Conservation (phyloP, 2,329 filamentous ascomycete genomes). For the Metarhizium guizhouense region DNA sequence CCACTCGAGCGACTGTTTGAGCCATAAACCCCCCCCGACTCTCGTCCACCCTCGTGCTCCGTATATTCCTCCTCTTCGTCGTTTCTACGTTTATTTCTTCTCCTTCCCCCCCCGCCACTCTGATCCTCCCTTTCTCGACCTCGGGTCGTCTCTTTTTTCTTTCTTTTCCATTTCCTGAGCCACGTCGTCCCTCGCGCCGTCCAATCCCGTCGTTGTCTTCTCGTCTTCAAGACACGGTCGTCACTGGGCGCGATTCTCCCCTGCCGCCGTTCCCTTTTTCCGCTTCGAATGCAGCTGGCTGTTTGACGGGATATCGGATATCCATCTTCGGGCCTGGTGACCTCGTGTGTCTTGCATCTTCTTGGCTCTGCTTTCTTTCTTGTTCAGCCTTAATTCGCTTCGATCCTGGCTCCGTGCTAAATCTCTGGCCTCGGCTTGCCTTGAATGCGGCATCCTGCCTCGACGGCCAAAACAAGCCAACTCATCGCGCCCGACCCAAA, state of each 20-base stretch:
- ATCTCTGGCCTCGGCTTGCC: conserved; percentile 17
- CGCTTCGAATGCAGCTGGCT: conserved; percentile 13
- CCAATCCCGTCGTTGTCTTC: conserved; percentile 11
- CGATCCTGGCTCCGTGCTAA: neutral
- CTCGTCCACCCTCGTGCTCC: conserved; percentile 8
- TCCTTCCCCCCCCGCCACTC: conserved; percentile 14
- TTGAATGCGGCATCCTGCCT: conserved; percentile 21
- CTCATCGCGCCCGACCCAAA: conserved; percentile 18
- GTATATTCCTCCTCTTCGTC: conserved; percentile 9
- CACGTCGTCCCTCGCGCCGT: conserved; percentile 16
- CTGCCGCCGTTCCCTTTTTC: conserved; percentile 6
- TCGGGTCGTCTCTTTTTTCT: conserved; percentile 16
- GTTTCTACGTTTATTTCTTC: conserved; percentile 14
- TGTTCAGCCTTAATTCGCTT: conserved; percentile 1
- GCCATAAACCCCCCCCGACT: neutral
- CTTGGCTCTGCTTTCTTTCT: conserved; percentile 12
- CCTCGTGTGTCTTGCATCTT: conserved; percentile 14
- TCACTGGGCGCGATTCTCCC: neutral
- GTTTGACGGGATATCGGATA: conserved; percentile 10
- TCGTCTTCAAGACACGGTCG: conserved; percentile 4
- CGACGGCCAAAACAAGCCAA: conserved; percentile 25
- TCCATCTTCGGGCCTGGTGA: conserved; percentile 7
- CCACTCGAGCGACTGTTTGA: neutral
- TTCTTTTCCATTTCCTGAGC: conserved; percentile 16
- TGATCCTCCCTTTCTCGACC: conserved; percentile 24